Conservation (phyloP, 768 basidiomycete genomes). For the Lentinula raphanica region DNA sequence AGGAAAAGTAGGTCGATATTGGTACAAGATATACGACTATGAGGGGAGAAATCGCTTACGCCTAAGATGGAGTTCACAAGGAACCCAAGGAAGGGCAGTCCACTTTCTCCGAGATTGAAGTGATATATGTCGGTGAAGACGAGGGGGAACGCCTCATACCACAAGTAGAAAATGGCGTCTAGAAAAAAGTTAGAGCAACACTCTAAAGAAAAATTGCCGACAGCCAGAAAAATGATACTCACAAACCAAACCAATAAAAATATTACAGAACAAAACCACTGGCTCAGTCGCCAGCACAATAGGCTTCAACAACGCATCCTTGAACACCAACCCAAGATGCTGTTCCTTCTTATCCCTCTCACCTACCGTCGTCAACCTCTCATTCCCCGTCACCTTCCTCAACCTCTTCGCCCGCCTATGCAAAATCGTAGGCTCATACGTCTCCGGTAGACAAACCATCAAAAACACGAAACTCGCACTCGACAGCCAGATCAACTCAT, state of each 20-base stretch:
- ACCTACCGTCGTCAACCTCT: constrained; percentile 18
- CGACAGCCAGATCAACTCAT: constrained; percentile 30
- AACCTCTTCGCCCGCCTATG: constrained; percentile 24
- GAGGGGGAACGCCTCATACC: constrained; percentile 29
- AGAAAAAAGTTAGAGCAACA: background rate
- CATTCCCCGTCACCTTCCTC: constrained; percentile 24
- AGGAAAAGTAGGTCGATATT: background rate
- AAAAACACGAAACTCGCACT: constrained; percentile 21
- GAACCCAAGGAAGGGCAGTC: constrained; percentile 26
- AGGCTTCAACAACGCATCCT: constrained; percentile 24
- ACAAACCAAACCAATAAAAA: constrained; percentile 27
- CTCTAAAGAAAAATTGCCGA: no score
- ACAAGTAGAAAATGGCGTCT: constrained; percentile 27
- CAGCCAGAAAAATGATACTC: background rate
- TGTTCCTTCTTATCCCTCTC: background rate
- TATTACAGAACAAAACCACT: constrained; percentile 22
- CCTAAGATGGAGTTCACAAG: constrained; percentile 8
- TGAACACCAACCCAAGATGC: constrained; percentile 3
- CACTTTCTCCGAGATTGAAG: constrained; percentile 24
- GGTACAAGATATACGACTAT: no score
- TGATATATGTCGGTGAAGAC: constrained; percentile 28
- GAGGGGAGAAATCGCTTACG: background rate
- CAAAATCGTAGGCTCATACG: constrained; percentile 21
- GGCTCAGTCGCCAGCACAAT: constrained; percentile 26
- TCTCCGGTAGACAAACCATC: constrained; percentile 26